Conservation (phyloP, 192 early-diverging fungal genomes). For the Backusella luteola region DNA sequence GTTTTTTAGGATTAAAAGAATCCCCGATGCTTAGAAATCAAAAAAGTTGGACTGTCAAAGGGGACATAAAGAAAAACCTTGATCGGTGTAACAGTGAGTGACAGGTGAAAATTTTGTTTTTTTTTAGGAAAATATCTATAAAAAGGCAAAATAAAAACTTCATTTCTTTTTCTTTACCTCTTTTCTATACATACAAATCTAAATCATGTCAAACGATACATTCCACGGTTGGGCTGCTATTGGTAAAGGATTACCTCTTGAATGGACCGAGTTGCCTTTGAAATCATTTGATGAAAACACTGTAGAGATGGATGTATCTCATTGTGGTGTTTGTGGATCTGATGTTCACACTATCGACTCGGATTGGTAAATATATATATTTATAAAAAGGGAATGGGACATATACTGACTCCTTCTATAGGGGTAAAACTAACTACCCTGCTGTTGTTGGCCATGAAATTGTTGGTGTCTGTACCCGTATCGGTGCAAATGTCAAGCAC, state of each 20-base stretch:
- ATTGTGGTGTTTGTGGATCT: slow-evolving; percentile 77
- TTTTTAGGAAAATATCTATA: not conserved
- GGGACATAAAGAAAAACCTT: not conserved
- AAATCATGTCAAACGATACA: slow-evolving; percentile 15
- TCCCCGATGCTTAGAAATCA: slow-evolving; percentile 5
- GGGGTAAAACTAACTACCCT: slow-evolving; percentile 32
- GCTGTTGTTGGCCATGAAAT: slow-evolving; percentile 57
- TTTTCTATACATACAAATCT: not conserved
- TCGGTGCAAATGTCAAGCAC: slow-evolving; percentile 39
- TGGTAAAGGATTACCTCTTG: slow-evolving; percentile 29
- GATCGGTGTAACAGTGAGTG: not conserved
- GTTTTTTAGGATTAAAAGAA: no score
- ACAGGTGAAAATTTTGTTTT: not conserved
- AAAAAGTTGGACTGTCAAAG: not conserved
- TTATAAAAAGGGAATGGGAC: no score
- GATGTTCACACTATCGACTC: slow-evolving; percentile 69
- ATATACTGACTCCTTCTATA: no score
- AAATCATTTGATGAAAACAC: slow-evolving; percentile 40
- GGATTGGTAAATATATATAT: slow-evolving; percentile 19
- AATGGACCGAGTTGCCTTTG: slow-evolving; percentile 26
- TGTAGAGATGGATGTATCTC: slow-evolving; percentile 48
- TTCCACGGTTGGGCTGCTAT: slow-evolving; percentile 27
- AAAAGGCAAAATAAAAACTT: not conserved
- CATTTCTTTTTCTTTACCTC: not conserved
- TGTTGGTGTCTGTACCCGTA: slow-evolving; percentile 41